Percentiles rank a stretch among this genome's conserved stretches.
Evolutionary conservation across 1,139 yeast species (phyloP).

Genomic region (Suhomyces chickasaworum): DNA sequence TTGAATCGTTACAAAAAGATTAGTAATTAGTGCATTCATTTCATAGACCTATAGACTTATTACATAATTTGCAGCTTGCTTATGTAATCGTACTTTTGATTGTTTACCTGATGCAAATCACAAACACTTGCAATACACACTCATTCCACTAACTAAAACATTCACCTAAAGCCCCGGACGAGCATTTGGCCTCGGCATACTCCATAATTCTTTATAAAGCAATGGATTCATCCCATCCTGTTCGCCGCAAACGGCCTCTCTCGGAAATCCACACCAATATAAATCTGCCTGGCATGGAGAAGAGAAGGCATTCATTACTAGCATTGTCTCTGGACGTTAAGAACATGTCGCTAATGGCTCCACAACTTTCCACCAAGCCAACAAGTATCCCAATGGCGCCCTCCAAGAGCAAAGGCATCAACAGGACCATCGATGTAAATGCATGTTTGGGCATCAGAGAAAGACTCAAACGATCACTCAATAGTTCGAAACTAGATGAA

Average conservation of each 20-base stretch:
- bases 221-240: constrained; percentile 4
- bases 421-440: constrained; percentile 12
- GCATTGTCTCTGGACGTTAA: neutral
- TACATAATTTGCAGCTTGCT: constrained; percentile 1
- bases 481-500: neutral
- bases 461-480: constrained; percentile 6
- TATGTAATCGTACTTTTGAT: constrained; percentile 4
- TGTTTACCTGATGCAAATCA: constrained; percentile 8
- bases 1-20: neutral
- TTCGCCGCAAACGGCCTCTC: constrained; percentile 11
- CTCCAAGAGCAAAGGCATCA: neutral
- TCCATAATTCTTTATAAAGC: neutral
- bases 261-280: constrained; percentile 12
- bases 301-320: constrained; percentile 7
- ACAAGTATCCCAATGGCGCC: constrained; percentile 12
- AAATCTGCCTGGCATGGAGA: constrained; percentile 2
- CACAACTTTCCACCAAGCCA: constrained; percentile 2
- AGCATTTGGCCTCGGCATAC: too few species aligned
- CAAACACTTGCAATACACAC: constrained; percentile 1
- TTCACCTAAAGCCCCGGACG: neutral
- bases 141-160: neutral
- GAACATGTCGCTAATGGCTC: neutral
- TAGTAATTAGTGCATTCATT: neutral
- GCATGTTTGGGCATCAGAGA: constrained; percentile 15
- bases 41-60: neutral